Base-by-base conservation (phyloP, 371 early-diverging fungal genomes). In the Lichtheimia ramosa region DNA sequence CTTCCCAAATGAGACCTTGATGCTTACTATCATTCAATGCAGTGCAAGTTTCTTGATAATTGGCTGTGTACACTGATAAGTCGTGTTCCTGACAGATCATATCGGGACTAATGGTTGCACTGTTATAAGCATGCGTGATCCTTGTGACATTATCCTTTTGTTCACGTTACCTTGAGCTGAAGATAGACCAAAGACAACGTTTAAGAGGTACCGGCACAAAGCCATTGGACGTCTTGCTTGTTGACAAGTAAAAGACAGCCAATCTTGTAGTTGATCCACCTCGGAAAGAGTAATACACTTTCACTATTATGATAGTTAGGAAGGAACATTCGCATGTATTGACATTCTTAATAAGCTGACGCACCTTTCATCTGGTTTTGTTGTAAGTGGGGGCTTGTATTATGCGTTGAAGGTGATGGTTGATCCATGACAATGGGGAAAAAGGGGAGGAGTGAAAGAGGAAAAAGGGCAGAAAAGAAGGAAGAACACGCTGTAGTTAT, bases 1-100 rank as follows among this genome's bases (percentile, higher is more conserved):
- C 80, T 62, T 79, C 77, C 80, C 80, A 79, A 23, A 68, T 50
- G n/a, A 61, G 34, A 21, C 27, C 57, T 51, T 49, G 68, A 23
- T 43, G 53, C 59, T 41, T 61, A 43, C 34, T n/a, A n/a, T n/a
- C 42, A 49, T 15, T 51, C 53, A 65, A 48, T 59, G 51, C 56
- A 14, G 50, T 55, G 28, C 62, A 62, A 42, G 74, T 62, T 54
- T 79, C 80, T 50, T 70, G 64, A 34, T 72, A 73, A 61, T 73
- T 74, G 24, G 75, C 80, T 40, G 73, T 71, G 48, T 79, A 79
- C 27, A 79, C 64, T 39, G 80, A 68, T 34, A 72, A 60, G 51
- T 79, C 80, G 54, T 76, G 75, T 49, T 73, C 69, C 59, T 62
- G 76, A 50, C 80, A 79, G 23, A 79, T 64, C 25, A 79, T 73